phyloP scores from a whole-genome alignment of 768 basidiomycete species.

The Tricholoma hemisulphureum region DNA sequence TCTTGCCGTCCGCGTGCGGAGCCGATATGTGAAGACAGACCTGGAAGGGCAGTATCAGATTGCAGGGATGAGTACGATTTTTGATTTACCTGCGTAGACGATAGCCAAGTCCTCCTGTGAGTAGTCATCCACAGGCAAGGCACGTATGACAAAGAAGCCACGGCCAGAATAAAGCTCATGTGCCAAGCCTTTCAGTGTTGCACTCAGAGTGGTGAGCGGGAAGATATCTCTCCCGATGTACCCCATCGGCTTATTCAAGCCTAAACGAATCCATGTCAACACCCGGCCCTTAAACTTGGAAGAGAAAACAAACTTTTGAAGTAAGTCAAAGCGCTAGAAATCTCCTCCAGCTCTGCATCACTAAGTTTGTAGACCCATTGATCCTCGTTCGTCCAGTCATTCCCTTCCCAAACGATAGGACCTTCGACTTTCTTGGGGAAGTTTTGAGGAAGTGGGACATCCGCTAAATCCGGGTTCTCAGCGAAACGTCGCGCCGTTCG shows the following conservation, averaged over 20 bases:
- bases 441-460: slow-evolving; percentile 33
- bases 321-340: slow-evolving; percentile 36
- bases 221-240: slow-evolving; percentile 39
- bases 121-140: slow-evolving; percentile 45
- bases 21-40: slow-evolving; percentile 47
- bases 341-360: slow-evolving; percentile 34
- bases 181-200: slow-evolving; percentile 35
- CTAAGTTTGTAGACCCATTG: slow-evolving; percentile 44
- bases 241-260: slow-evolving; percentile 31
- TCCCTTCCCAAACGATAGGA: slow-evolving; percentile 47
- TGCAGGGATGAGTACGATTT: background rate
- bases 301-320: slow-evolving; percentile 34
- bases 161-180: slow-evolving; percentile 43
- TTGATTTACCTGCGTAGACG: slow-evolving; percentile 42
- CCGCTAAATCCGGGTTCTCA: slow-evolving; percentile 35
- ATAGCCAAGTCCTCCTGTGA: slow-evolving; percentile 38
- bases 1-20: slow-evolving; percentile 45
- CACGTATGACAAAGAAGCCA: slow-evolving; percentile 48
- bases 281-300: background rate
- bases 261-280: slow-evolving; percentile 11
- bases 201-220: slow-evolving; percentile 41
- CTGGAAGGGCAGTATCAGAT: slow-evolving; percentile 23
- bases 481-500: slow-evolving; percentile 38
- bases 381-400: slow-evolving; percentile 39
- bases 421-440: slow-evolving; percentile 36